A percentile compares a stretch with the other conserved stretches of the same genome.
These are phyloP conservation scores for Zea luxurians DNA, from an alignment of 176 grass and related monocot species.

Conservation along the genomic window DNA sequence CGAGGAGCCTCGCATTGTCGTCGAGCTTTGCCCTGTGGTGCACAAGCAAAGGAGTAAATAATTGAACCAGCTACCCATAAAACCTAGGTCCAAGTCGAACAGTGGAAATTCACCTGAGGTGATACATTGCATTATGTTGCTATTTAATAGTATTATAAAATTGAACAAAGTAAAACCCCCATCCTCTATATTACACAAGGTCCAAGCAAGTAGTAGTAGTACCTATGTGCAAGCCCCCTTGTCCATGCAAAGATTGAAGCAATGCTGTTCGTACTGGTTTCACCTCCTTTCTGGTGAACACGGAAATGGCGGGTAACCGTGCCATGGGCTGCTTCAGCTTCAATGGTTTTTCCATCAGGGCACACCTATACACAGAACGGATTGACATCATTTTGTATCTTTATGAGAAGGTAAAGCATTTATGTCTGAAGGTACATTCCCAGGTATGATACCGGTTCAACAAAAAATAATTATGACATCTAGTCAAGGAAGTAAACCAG, in stretches of 20 bases:
- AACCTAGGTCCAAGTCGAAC: background rate
- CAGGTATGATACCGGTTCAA: background rate
- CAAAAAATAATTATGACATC: background rate
- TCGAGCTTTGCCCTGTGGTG: slow-evolving; percentile 84
- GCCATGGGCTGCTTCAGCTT: slow-evolving; percentile 97
- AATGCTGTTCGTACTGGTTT: slow-evolving; percentile 99
- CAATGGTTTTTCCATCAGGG: slow-evolving; percentile 96
- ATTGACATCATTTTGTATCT: slow-evolving; percentile 15
- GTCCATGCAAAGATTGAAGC: slow-evolving; percentile 99
- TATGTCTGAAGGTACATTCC: slow-evolving; percentile 11
- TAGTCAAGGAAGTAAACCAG: slow-evolving; percentile 19
- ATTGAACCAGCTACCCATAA: background rate
- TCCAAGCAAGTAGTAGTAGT: background rate
- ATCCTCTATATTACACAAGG: background rate
- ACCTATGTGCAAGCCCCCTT: slow-evolving; percentile 95
- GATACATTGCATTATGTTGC: background rate
- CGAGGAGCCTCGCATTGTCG: slow-evolving; percentile 72
- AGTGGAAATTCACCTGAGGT: background rate
- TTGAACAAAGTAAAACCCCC: slow-evolving; percentile 13
- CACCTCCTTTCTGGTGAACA: slow-evolving; percentile 89
- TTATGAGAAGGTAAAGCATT: background rate
- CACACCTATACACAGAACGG: slow-evolving; percentile 60
- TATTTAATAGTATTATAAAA: background rate
- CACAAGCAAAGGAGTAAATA: background rate
- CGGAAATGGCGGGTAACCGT: slow-evolving; percentile 97